phyloP scores from a whole-genome alignment of 2,329 filamentous ascomycete species.

The Cladosporium austrohemisphaericum region DNA sequence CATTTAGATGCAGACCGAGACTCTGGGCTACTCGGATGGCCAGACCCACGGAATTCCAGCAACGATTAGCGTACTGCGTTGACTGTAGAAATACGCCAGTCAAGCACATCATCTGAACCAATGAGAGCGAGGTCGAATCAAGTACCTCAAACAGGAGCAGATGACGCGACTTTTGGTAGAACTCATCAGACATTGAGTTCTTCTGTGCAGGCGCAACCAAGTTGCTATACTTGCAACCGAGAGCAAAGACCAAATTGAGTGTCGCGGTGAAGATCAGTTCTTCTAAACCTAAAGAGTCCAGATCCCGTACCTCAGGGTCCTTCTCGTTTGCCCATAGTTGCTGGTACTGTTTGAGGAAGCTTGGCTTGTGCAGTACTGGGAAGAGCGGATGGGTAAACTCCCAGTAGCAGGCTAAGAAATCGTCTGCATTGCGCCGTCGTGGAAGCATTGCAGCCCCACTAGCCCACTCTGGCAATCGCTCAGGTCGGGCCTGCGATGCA shows the following conservation, averaged over 20 bases:
- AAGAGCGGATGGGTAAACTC: constrained; percentile 28
- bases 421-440: constrained; percentile 24
- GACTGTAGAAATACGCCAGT: constrained; percentile 26
- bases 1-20: constrained; percentile 64
- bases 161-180: constrained; percentile 26
- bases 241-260: constrained; percentile 26
- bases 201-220: constrained; percentile 24
- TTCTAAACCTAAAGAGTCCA: constrained; percentile 15
- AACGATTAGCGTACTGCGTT: constrained; percentile 25
- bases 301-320: constrained; percentile 16
- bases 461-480: background rate
- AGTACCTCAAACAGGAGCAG: constrained; percentile 26
- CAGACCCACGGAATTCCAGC: constrained; percentile 27
- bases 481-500: constrained; percentile 17
- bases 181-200: constrained; percentile 24
- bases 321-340: constrained; percentile 18
- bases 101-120: constrained; percentile 26
- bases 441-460: constrained; percentile 19
- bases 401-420: constrained; percentile 27
- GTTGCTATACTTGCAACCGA: constrained; percentile 26
- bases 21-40: constrained; percentile 63
- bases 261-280: constrained; percentile 26
- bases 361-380: constrained; percentile 25
- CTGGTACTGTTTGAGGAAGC: constrained; percentile 26
- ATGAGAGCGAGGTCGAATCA: constrained; percentile 24